Evolutionary conservation across 108 stramenopile species (phyloP), one percentile per base, ranked within the genome.

Genomic region (Mayamaea pseudoterrestris): DNA sequence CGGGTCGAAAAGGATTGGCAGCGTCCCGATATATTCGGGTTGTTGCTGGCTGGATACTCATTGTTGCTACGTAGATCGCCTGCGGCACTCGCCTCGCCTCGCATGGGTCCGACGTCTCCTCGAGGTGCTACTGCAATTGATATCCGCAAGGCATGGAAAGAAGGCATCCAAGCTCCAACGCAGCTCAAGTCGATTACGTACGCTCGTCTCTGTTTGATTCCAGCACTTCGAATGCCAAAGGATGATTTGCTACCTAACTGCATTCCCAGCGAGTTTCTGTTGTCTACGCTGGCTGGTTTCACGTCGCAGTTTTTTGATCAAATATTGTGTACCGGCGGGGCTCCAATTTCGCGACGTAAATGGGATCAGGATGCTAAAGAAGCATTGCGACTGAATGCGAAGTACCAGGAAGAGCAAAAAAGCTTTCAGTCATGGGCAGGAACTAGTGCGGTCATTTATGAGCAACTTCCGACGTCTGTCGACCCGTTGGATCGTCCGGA

Each of bases 401-500:
- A 54, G 2, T 50, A 83, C 14, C 50, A 65, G 25, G 72, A 75
- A 45, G 65, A 78, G 24, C 27, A 60, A 22, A 64, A 61, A 25
- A 68, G 76, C 46, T 81, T 86, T 48, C 55, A 65, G 14, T 48
- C 49, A 9, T 80, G 68, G 71, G 54, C 64, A 14, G 80, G 80
- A 40, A 56, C 43, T 20, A 23, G 45, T 11, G 41, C 46, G 30
- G 53, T 42, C 12, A 52, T 55, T 26, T 39, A 13, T 17, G 18
- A 6, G 34, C 20, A 48, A 48, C 16, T 14, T 20, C 32, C 32
- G 32, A 34, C 8, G 7, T 46, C 57, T 24, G 74, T 82, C 29
- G 84, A 90, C 68, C n/a, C 86, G 11, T 60, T 76, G 64, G 50
- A 73, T 50, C 63, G 89, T 11, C 80, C 78, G 6, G 89, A 90